Evolutionary conservation across 257 asterid species (phyloP), one percentile per base, ranked within the genome.

Genomic region (Gynochthodes officinalis): DNA sequence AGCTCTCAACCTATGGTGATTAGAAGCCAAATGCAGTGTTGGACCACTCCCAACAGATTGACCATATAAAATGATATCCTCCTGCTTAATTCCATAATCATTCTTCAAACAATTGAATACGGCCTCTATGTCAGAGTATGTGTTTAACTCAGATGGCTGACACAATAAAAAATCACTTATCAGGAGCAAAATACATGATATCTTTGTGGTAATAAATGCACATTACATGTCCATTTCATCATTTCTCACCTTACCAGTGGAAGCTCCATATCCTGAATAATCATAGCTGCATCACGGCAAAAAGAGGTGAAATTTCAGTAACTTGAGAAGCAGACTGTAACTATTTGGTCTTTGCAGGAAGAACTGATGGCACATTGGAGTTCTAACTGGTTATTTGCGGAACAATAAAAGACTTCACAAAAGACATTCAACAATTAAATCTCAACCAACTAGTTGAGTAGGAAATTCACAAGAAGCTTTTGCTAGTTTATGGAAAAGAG

Each of bases 21-120:
- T 89, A 76, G 98, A 82, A 48, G 97, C 99, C 76, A 95, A 84
- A 71, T 95, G 98, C 67, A 95, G 83, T 0, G 98, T 95, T 25
- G 98, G 99, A 43, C 97, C 99, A 67, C 99, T 95, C 65, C 98
- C 96, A 64, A 95, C 97, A 60, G 98, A 95, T 82, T 92, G 98
- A 59, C 99, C 99, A n/a, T 95, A 95, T 44, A 95, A 85, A 77
- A 95, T 90, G 70, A 92, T 81, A 78, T 95, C 97, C 86, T 95
- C 98, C 81, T 92, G 96, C 88, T 82, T 90, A 82, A 95, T 90
- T 70, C 84, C 92, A 33, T 95, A 89, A 73, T 86, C 96, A 7
- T 57, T 89, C 84, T 86, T 90, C 91, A 95, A 78, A 82, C 98
- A 95, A 66, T 86, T 80, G 67, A 89, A 92, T 59, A 90, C 98